Evolutionary conservation across 176 grass and related monocot species (phyloP).

Genomic region (Tillandsia fasciculata): DNA sequence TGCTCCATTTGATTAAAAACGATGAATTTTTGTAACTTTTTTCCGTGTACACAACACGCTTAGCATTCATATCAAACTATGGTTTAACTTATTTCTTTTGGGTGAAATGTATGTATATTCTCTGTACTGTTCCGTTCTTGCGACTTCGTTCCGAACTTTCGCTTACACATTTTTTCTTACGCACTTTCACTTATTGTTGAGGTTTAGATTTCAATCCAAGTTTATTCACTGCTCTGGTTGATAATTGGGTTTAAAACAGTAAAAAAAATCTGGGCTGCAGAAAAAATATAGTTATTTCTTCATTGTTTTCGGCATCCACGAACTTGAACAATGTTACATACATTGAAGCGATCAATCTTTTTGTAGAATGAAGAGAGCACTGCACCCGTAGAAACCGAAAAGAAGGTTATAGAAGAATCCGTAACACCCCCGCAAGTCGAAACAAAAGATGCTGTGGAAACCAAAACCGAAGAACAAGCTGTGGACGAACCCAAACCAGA

Average conservation of each 20-base stretch:
- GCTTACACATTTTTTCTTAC: too few species aligned
- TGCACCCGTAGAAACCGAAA: background rate
- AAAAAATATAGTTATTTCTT: background rate
- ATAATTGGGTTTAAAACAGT: too few species aligned
- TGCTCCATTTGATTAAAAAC: background rate
- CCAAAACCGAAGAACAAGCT: background rate
- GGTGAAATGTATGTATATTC: background rate
- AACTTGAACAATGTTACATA: background rate
- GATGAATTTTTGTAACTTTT: background rate
- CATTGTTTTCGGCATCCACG: background rate
- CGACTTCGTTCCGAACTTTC: background rate
- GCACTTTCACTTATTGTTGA: too few species aligned
- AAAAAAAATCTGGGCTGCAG: too few species aligned
- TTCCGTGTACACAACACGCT: background rate
- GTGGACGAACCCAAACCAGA: background rate
- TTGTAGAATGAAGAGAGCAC: slow-evolving; percentile 17
- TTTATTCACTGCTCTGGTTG: too few species aligned
- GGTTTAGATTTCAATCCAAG: too few species aligned
- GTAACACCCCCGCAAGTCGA: background rate
- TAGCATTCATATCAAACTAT: background rate
- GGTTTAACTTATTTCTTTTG: background rate
- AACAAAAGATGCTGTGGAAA: background rate
- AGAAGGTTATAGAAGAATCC: slow-evolving; percentile 6
- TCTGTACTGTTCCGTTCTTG: background rate
- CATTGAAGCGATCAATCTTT: background rate